Conservation (phyloP, 169 alveolate genomes). For the Plasmodium coatneyi region DNA sequence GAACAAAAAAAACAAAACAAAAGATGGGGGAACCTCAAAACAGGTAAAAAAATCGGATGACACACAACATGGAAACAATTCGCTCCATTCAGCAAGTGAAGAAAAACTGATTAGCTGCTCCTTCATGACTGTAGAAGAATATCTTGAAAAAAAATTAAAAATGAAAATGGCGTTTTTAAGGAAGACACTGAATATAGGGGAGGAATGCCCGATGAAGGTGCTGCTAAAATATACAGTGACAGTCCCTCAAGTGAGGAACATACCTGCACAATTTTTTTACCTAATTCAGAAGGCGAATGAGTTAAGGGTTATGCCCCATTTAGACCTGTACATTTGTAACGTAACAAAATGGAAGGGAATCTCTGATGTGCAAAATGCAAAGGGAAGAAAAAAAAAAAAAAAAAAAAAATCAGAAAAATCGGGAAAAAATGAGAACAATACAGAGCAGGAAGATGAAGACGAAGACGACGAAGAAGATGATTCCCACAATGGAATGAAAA, state of each 20-base stretch:
- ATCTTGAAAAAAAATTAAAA: constrained; percentile 44
- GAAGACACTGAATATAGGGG: background rate
- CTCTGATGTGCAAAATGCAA: background rate
- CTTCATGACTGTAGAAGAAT: constrained; percentile 45
- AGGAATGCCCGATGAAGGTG: constrained; percentile 21
- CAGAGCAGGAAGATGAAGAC: background rate
- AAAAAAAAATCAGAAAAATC: background rate
- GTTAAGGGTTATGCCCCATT: constrained; percentile 20
- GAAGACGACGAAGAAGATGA: background rate
- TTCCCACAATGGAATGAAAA: background rate
- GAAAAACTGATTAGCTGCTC: background rate
- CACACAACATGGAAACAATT: background rate
- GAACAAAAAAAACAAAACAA: background rate
- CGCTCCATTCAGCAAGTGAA: background rate
- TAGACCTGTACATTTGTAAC: constrained; percentile 27
- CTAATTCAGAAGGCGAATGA: constrained; percentile 29
- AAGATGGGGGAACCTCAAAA: background rate
- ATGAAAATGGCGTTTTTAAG: constrained; percentile 35
- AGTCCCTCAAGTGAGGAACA: background rate
- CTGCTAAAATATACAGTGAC: constrained; percentile 37
- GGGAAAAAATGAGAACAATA: background rate
- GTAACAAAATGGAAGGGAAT: background rate
- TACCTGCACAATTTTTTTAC: constrained; percentile 14
- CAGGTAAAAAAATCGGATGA: background rate
- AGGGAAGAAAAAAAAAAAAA: constrained; percentile 25